Conservation (phyloP, 768 basidiomycete genomes). For the Boletus subparvulus region DNA sequence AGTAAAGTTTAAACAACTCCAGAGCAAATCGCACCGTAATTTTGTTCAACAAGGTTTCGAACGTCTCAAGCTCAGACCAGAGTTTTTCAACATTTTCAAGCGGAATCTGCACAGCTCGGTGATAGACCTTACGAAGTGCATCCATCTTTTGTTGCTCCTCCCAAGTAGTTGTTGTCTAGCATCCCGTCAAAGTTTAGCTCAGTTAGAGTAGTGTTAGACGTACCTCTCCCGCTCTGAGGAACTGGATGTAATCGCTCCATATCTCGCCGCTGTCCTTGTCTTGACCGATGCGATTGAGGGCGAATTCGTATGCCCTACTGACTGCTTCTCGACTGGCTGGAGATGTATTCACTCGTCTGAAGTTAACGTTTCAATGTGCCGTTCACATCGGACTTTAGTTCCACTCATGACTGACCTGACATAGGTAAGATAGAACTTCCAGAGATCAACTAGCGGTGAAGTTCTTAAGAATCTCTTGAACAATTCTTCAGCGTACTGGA, state of each 20-base stretch:
- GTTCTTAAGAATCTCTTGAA: conserved; percentile 85
- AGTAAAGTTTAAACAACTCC: neutral
- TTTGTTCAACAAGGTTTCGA: conserved; percentile 86
- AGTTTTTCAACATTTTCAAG: conserved; percentile 89
- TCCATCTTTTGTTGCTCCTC: conserved; percentile 97
- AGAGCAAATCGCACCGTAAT: conserved; percentile 57
- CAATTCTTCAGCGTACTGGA: conserved; percentile 78
- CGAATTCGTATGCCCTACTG: conserved; percentile 90
- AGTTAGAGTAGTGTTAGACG: conserved; percentile 23
- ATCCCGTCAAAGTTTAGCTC: conserved; percentile 5
- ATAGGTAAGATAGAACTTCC: conserved; percentile 92
- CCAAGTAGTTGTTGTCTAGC: conserved; percentile 78
- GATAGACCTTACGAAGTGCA: conserved; percentile 85
- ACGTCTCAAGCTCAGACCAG: conserved; percentile 92
- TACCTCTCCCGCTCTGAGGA: conserved; percentile 78
- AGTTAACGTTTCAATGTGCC: conserved; percentile 14
- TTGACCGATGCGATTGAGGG: conserved; percentile 82
- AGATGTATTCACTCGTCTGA: conserved; percentile 66
- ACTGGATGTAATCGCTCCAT: conserved; percentile 93
- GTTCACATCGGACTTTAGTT: conserved; percentile 4
- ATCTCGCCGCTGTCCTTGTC: conserved; percentile 92
- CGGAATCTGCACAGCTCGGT: conserved; percentile 91
- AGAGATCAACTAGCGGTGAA: conserved; percentile 86
- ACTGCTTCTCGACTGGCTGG: conserved; percentile 73
- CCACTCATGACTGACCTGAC: conserved; percentile 63